Evolutionary conservation across 148 eudicot genomes (phyloP), one percentile per base, ranked within the genome.

Genomic region (Rhododendron ovatum): DNA sequence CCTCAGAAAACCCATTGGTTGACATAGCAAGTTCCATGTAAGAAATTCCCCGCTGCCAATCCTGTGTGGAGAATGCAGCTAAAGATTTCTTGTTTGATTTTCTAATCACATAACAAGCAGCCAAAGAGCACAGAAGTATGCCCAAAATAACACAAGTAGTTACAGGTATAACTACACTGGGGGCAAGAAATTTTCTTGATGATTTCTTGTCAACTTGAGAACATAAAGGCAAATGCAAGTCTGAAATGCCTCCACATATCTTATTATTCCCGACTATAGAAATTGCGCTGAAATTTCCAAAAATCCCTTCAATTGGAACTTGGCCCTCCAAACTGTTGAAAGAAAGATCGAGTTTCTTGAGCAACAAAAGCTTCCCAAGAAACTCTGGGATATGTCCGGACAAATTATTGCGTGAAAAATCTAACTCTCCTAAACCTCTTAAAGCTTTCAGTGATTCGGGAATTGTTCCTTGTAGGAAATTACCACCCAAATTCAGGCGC

Each of bases 401-500:
- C 24, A 91, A 82, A 11, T 90, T 87, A 75, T 93, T 93, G 8
- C 13, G 80, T 11, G 93, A 93, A 73, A 92, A 87, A 87, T 92
- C 91, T n/a, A 92, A 9, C 3, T 22, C 45, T 69, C 35, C 83
- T 4, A 90, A 14, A 65, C 90, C 90, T 67, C 55, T 80, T 63
- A 93, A 55, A 51, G 47, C 35, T 47, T 55, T 83, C 7, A 89
- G 85, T 5, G 91, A 85, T 37, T 69, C 45, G 45, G 88, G 92
- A 43, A 91, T 85, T 0, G 67, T 13, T 22, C 93, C 94, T 13
- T 85, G 61, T 61, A 91, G 63, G 43, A 28, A 83, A 82, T 91
- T 91, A 0, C 73, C 67, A 33, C 80, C 84, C 83, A 92, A 43
- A 0, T 39, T 1, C n/a, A 92, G 76, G 53, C 13, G n/a, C 9